These are phyloP conservation scores for Tuber aestivum DNA, from an alignment of 495 filamentous ascomycete genomes.

Conservation along the genomic window DNA sequence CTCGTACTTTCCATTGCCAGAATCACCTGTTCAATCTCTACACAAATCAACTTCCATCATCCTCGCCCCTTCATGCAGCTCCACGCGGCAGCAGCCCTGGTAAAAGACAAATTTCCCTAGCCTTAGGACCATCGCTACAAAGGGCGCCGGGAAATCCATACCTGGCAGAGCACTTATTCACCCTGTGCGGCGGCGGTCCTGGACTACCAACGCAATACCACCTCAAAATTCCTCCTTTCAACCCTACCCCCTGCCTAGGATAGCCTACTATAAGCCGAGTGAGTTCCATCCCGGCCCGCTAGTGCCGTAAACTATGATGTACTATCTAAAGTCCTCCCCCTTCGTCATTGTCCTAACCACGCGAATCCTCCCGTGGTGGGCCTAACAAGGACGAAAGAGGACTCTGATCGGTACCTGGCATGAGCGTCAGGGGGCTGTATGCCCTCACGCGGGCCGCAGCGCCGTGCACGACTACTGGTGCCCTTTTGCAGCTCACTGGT, in stretches of 20 bases:
- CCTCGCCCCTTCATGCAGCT: background rate
- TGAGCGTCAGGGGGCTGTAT: constrained; percentile 65
- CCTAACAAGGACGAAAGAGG: constrained; percentile 55
- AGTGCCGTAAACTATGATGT: constrained; percentile 55
- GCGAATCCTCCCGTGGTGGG: constrained; percentile 51
- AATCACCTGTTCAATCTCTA: background rate
- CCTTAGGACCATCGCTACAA: constrained; percentile 59
- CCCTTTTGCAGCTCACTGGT: constrained; percentile 55
- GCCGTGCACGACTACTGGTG: constrained; percentile 55
- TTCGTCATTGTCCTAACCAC: constrained; percentile 61
- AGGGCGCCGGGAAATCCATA: constrained; percentile 60
- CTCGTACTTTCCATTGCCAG: background rate
- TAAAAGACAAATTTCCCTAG: constrained; percentile 14
- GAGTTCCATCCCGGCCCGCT: constrained; percentile 59
- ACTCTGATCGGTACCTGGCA: constrained; percentile 52
- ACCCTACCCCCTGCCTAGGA: constrained; percentile 50
- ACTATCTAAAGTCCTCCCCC: constrained; percentile 60
- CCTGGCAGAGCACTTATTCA: constrained; percentile 50
- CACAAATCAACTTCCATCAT: background rate
- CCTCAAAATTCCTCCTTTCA: constrained; percentile 48
- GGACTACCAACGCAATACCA: constrained; percentile 54
- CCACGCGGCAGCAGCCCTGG: too few species aligned
- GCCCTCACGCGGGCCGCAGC: constrained; percentile 59
- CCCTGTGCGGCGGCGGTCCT: constrained; percentile 58
- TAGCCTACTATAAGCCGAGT: constrained; percentile 62